These are phyloP conservation scores for Ananas comosus DNA, from an alignment of 176 grass and related monocot genomes.

Conservation along the genomic window DNA sequence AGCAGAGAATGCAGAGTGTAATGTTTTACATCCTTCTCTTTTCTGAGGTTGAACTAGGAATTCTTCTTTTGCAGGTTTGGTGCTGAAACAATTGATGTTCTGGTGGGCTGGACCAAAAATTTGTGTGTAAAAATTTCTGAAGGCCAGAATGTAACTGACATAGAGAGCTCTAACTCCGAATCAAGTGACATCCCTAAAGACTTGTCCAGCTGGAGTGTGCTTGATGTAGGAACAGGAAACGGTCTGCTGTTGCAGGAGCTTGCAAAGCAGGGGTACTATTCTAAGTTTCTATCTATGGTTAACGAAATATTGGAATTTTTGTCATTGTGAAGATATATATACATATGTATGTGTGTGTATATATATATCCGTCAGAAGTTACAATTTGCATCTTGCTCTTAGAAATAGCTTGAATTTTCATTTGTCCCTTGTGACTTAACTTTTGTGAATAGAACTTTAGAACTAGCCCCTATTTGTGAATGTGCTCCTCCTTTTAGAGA, in stretches of 20 bases:
- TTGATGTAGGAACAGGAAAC: slow-evolving; percentile 81
- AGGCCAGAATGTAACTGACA: background rate
- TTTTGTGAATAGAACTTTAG: too few relatives aligned
- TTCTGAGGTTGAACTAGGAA: background rate
- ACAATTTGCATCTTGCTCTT: too few relatives aligned
- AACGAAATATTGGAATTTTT: background rate
- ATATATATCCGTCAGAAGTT: too few relatives aligned
- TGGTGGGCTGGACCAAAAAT: slow-evolving; percentile 71
- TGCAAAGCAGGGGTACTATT: slow-evolving; percentile 70
- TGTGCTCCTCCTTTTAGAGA: too few relatives aligned
- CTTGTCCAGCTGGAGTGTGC: slow-evolving; percentile 49
- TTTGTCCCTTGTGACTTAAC: too few relatives aligned
- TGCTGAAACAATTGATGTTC: slow-evolving; percentile 67
- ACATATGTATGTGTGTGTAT: too few relatives aligned
- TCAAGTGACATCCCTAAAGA: slow-evolving; percentile 28
- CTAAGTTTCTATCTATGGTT: background rate
- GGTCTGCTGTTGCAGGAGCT: slow-evolving; percentile 77
- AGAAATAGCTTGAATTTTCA: too few relatives aligned
- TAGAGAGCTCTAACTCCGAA: slow-evolving; percentile 4
- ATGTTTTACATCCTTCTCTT: too few relatives aligned
- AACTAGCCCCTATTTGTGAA: too few relatives aligned
- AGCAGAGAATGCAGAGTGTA: too few relatives aligned
- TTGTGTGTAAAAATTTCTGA: slow-evolving; percentile 28
- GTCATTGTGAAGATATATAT: too few relatives aligned
- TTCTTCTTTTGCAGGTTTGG: slow-evolving; percentile 47